Evolutionary conservation across 192 early-diverging fungal species (phyloP).

Genomic region (Polychytrium aggregatum): DNA sequence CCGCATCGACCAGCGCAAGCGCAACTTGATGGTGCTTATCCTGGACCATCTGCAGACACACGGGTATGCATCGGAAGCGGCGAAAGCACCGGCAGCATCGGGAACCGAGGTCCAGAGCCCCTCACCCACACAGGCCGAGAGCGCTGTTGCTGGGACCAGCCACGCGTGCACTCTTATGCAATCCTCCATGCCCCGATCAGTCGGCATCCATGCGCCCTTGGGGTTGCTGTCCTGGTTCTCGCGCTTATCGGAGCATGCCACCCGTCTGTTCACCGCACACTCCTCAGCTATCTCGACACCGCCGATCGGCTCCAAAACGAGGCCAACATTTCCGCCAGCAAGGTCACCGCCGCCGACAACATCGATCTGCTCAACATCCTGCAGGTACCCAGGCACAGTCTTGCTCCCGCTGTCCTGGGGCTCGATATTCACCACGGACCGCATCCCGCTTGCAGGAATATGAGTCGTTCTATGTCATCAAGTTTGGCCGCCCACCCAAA

Average conservation of each 20-base stretch:
- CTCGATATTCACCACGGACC: not conserved
- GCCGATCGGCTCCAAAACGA: conserved; percentile 31
- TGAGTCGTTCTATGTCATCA: conserved; percentile 39
- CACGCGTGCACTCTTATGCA: not conserved
- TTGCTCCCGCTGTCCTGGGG: not conserved
- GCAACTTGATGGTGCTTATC: conserved; percentile 30
- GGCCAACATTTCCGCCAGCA: conserved; percentile 25
- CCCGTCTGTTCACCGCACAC: not conserved
- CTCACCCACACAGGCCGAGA: too few species aligned
- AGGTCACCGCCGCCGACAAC: conserved; percentile 38
- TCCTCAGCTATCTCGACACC: conserved; percentile 21
- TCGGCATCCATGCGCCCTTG: too few species aligned
- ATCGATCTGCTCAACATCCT: conserved; percentile 38
- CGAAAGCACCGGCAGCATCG: too few species aligned
- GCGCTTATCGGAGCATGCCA: too few species aligned
- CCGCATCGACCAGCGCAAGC: conserved; percentile 20
- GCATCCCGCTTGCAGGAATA: conserved; percentile 28
- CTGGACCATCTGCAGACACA: conserved; percentile 26
- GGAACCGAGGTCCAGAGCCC: too few species aligned
- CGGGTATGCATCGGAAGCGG: conserved; percentile 12
- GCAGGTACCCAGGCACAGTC: conserved; percentile 14
- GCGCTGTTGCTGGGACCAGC: too few species aligned
- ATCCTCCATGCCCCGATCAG: too few species aligned
- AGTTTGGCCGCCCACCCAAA: conserved; percentile 41
- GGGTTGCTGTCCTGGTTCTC: too few species aligned